phyloP scores from a whole-genome alignment of 148 eudicot species.

The Rhododendron ovatum region DNA sequence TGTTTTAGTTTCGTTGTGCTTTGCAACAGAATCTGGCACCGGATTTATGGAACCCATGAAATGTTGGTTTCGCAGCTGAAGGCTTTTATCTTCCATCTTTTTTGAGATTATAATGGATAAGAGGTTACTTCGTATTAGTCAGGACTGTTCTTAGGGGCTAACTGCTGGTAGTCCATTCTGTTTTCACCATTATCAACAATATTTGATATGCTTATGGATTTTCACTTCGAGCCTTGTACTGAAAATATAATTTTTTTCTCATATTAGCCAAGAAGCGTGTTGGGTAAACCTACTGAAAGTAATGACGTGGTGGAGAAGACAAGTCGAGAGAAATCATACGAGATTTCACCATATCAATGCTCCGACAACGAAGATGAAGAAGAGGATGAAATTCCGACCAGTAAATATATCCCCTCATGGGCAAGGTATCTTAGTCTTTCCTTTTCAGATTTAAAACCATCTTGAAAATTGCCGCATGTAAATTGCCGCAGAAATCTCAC shows the following conservation, averaged over 20 bases:
- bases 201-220: not conserved
- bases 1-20: not conserved
- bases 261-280: conserved; percentile 17
- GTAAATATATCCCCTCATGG: conserved; percentile 84
- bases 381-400: conserved; percentile 53
- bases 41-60: not conserved
- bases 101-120: not conserved
- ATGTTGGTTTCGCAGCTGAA: not conserved
- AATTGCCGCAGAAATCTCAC: not conserved
- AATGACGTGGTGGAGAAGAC: conserved; percentile 19
- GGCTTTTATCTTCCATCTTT: not conserved
- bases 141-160: not conserved
- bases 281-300: conserved; percentile 20
- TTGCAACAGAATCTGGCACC: not conserved
- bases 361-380: conserved; percentile 89
- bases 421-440: conserved; percentile 57
- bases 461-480: not conserved
- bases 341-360: conserved; percentile 90
- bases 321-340: conserved; percentile 61
- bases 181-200: not conserved
- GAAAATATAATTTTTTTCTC: not conserved
- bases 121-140: not conserved
- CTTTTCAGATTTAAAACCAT: not conserved
- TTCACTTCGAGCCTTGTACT: not conserved
- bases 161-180: not conserved